Evolutionary conservation across 2,329 filamentous ascomycete genomes (phyloP), one percentile per base, ranked within the genome.

Genomic region (Neofusicoccum cordaticola): DNA sequence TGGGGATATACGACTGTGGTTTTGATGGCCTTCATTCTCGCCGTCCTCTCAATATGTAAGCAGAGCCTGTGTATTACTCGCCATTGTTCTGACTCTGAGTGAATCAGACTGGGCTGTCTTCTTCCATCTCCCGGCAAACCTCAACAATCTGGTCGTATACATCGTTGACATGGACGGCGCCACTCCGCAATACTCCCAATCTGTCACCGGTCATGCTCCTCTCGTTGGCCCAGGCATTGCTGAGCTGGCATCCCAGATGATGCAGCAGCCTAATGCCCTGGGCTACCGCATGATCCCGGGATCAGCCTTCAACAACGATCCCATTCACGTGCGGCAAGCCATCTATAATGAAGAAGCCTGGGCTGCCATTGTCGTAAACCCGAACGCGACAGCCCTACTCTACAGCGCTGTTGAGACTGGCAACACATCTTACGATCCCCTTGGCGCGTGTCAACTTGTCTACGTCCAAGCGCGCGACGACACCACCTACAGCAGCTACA

Each of bases 131-230:
- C 78, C 86, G 11, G 68, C 77, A 50, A 86, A 84, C 61, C 74
- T 83, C 17, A 76, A 74, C 2, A 74, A 76, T 0, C 73, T 89
- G 7, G 79, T 78, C 2, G 79, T 90, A 8, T 83, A 84, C 66
- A 82, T 89, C 1, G 86, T 90, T 34, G 85, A 89, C 71, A 88
- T 89, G 67, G 87, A 90, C 71, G 84, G 83, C 3, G 79, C 81
- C 51, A 77, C 82, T 1, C 85, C 85, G 1, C 27, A 31, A 31
- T 87, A 84, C 67, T 70, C 78, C 67, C 8, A 12, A 34, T 57
- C 52, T 11, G 58, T 65, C 15, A 78, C 77, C 41, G 75, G 77
- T 3, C 77, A 65, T 41, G 35, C 35, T 22, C 34, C 86, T 0
- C 69, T 89, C 2, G 80, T 90, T n/a, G 87, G 87, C 0, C 85